Evolutionary conservation across 331 rosid genomes (phyloP).

Genomic region (Pyrus hybrid): DNA sequence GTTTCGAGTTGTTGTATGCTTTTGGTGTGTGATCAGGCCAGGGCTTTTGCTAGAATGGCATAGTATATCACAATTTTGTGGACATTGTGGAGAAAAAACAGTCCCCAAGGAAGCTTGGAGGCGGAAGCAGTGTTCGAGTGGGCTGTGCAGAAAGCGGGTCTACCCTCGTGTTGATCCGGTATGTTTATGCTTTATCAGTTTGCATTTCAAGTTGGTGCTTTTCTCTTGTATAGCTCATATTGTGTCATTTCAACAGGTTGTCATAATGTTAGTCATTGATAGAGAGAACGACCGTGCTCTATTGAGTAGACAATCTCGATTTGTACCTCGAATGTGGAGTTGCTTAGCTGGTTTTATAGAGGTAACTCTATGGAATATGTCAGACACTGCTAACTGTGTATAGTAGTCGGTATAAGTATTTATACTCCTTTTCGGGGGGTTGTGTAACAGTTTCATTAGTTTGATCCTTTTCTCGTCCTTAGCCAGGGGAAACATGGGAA

Average conservation of each 20-base stretch:
- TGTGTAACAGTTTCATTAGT: slow-evolving; percentile 6
- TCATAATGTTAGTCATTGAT: slow-evolving; percentile 87
- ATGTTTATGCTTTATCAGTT: slow-evolving; percentile 9
- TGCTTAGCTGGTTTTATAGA: slow-evolving; percentile 89
- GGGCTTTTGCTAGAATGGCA: slow-evolving; percentile 91
- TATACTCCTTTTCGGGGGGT: not conserved
- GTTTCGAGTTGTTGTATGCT: slow-evolving; percentile 2
- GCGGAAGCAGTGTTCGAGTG: slow-evolving; percentile 72
- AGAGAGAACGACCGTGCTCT: slow-evolving; percentile 68
- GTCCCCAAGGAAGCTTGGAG: slow-evolving; percentile 74
- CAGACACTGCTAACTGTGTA: not conserved
- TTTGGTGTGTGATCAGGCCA: slow-evolving; percentile 49
- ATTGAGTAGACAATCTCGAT: slow-evolving; percentile 51
- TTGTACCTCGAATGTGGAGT: slow-evolving; percentile 61
- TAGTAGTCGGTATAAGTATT: not conserved
- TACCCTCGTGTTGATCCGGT: slow-evolving; percentile 97
- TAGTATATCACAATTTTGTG: slow-evolving; percentile 27
- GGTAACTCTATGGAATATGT: slow-evolving; percentile 19
- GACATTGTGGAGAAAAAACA: no score
- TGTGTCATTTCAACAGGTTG: slow-evolving; percentile 41
- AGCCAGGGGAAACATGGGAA: slow-evolving; percentile 97
- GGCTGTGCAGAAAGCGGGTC: slow-evolving; percentile 58
- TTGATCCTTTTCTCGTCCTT: slow-evolving; percentile 12
- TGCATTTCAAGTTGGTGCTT: not conserved
- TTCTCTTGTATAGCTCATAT: not conserved